Base-by-base conservation (phyloP, 305 asterid genomes). In the Coffea humblotiana region DNA sequence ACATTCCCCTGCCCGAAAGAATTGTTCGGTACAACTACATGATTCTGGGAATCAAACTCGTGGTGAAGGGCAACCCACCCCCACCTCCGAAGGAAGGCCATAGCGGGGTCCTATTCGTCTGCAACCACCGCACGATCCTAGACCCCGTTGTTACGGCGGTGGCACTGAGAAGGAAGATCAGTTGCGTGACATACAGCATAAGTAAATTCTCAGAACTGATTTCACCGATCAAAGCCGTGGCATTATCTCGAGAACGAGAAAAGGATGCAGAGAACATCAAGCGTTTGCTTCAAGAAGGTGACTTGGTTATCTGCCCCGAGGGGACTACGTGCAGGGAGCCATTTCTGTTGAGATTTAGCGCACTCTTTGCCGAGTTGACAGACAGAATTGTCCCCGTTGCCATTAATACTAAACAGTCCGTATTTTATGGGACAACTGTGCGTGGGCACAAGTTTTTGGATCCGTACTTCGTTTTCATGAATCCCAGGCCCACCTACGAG, bases 311-410 rank as follows among this genome's bases (percentile, higher is more conserved):
- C 0, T 95, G 98, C 78, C 97, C 98, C 0, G 99, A 95, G 77
- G 99, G 99, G 61, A 95, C 99, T 0, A 95, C 99, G 0, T 95
- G 99, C 70, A 64, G 99, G 35, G 99, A 93, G 70, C 91, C 96
- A 25, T 95, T 95, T 67, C 73, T 95, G 76, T 84, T 95, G 37
- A 80, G 98, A 82, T 93, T 95, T 72, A 95, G 98, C 61, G 98
- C 98, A 18, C 92, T 95, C 1, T 95, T 95, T 43, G 98, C 99
- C 0, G 99, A 95, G 77, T 64, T 95, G 1, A 95, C 94, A 19
- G 97, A 93, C 69, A 77, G 98, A 49, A 95, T 93, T 49, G 98
- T 95, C 49, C 98, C 97, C 3, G 98, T 95, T 6, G 97, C 99
- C 23, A 89, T 93, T 8, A 89, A 87, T 29, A 85, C 95, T 0